Evolutionary conservation across 345 rosid species (phyloP), one percentile per base, ranked within the genome.

Genomic region (Leavenworthia alabamica): DNA sequence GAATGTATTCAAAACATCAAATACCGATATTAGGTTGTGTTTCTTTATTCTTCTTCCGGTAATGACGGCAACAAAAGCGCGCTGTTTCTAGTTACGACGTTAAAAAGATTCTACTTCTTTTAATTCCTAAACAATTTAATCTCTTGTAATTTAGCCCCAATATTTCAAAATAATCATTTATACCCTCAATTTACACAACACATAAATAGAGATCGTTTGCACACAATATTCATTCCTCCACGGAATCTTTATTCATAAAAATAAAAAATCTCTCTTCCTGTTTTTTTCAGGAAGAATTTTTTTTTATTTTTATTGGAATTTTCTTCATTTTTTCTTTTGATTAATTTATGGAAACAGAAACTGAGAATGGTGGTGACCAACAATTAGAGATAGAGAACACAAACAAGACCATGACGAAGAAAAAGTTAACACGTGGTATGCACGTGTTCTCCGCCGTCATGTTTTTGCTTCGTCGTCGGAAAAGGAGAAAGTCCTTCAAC

Each of bases 371-470:
- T 56, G 66, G n/a, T n/a, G n/a, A n/a, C n/a, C n/a, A 56, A 1
- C 37, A 56, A 16, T 41, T 63, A 56, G 60, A 33, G 75, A 72
- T 74, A 36, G 39, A 63, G 42, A 37, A 60, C 29, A 56, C 17
- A 46, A 32, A 52, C 48, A 56, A 32, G 2, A 43, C 17, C 7
- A 36, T 31, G 36, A 35, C 22, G 3, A 67, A 47, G 48, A 73
- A 66, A 59, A 76, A 74, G 24, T n/a, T 40, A 60, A 72, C 74
- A 12, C 72, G 85, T 16, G 60, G 80, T 3, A 32, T 80, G 71
- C 71, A 74, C 53, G 3, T 87, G 17, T n/a, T 87, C 45, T 73
- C 75, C 76, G 75, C 60, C 2, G 79, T 81, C 3, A 33, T 83
- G 61, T 73, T 56, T 68, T 66, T 83, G 80, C 35, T 84, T 4